These are phyloP conservation scores for Macaranga tanarius DNA, from an alignment of 441 rosid species.

Conservation along the genomic window DNA sequence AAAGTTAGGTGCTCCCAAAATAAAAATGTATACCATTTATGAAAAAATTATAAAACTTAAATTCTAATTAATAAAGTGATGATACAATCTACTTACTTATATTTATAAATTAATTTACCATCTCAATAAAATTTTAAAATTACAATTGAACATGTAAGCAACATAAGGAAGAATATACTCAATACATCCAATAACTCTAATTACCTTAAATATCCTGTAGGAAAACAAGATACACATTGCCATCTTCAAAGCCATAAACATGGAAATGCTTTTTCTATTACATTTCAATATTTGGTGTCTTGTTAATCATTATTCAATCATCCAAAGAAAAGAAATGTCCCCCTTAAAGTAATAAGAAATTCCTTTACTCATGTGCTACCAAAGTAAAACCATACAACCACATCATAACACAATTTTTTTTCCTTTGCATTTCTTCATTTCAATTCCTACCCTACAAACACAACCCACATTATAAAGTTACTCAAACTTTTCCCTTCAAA, in stretches of 20 bases:
- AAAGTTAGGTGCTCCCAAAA: too few relatives aligned
- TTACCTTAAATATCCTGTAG: background rate
- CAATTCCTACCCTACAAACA: background rate
- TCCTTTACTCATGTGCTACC: conserved; percentile 20
- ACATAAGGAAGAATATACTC: too few relatives aligned
- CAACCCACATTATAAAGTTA: background rate
- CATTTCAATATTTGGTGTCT: background rate
- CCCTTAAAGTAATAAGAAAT: background rate
- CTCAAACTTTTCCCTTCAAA: background rate
- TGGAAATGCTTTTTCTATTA: background rate
- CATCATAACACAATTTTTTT: background rate
- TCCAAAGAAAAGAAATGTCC: background rate
- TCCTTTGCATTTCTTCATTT: background rate
- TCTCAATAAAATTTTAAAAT: too few relatives aligned
- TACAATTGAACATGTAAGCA: too few relatives aligned
- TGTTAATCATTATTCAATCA: conserved; percentile 25
- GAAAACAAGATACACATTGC: background rate
- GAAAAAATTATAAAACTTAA: too few relatives aligned
- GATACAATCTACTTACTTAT: too few relatives aligned
- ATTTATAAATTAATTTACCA: too few relatives aligned
- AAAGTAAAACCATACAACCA: conserved; percentile 17
- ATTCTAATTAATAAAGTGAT: too few relatives aligned
- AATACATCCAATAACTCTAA: too few relatives aligned
- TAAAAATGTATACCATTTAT: too few relatives aligned
- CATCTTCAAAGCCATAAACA: background rate